phyloP scores from a whole-genome alignment of 208 protist genomes.

The Plasmodiophora brassicae region DNA sequence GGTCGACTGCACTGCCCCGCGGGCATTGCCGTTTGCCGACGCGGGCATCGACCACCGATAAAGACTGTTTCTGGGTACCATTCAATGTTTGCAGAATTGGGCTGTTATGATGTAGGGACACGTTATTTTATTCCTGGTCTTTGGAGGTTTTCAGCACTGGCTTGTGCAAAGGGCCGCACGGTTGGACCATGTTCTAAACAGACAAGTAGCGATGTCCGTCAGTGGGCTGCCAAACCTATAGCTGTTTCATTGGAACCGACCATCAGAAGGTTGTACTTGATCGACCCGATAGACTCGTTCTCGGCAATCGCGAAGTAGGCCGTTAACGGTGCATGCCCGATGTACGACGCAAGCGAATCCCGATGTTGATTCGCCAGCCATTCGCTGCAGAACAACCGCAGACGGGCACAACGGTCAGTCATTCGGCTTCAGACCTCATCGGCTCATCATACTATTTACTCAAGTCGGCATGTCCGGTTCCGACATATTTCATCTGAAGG shows the following conservation, averaged over 20 bases:
- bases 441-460: conserved; percentile 34
- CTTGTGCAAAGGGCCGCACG: conserved; percentile 12
- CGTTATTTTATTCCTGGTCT: no score
- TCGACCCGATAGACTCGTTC: conserved; percentile 14
- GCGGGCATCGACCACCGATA: no score
- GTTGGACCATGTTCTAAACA: conserved; percentile 5
- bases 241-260: no score
- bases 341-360: conserved; percentile 27
- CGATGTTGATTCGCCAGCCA: conserved; percentile 24
- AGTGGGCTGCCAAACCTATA: not conserved
- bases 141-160: not conserved
- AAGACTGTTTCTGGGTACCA: no score
- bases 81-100: no score
- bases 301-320: conserved; percentile 31
- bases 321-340: conserved; percentile 15
- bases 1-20: no score
- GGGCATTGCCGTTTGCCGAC: no score
- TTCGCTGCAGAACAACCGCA: conserved; percentile 19
- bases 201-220: not conserved
- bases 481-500: conserved; percentile 39
- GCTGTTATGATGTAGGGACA: no score
- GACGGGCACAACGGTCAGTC: no score
- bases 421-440: no score
- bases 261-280: conserved; percentile 22
- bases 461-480: conserved; percentile 32